phyloP scores from a whole-genome alignment of 2,329 filamentous ascomycete species.

The Exophiala calicioides region DNA sequence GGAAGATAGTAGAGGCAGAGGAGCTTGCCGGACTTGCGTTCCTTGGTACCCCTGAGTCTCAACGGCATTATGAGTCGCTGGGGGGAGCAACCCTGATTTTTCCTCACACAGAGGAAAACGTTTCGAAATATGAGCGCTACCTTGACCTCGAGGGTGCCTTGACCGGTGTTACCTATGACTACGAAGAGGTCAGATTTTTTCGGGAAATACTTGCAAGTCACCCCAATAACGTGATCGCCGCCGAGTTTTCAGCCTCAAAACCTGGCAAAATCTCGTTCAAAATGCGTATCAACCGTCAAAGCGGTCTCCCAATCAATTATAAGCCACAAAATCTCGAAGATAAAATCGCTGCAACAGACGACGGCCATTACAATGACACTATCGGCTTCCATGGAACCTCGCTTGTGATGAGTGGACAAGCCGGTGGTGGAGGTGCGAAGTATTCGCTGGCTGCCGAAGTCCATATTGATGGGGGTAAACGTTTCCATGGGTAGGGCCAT shows the following conservation, averaged over 20 bases:
- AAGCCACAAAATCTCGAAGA: too few relatives aligned
- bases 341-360: too few relatives aligned
- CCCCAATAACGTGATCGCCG: constrained; percentile 44
- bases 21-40: not conserved
- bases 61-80: constrained; percentile 51
- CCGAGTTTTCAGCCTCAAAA: constrained; percentile 34
- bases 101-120: constrained; percentile 37
- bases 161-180: constrained; percentile 41
- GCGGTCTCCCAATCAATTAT: too few relatives aligned
- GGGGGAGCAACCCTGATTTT: constrained; percentile 45
- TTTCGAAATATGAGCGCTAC: constrained; percentile 41
- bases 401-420: too few relatives aligned
- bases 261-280: constrained; percentile 36
- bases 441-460: too few relatives aligned
- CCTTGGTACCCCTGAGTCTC: constrained; percentile 3
- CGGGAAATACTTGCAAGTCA: constrained; percentile 48
- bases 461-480: too few relatives aligned
- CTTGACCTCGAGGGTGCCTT: constrained; percentile 44
- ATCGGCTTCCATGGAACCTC: too few relatives aligned
- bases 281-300: not conserved
- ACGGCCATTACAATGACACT: too few relatives aligned
- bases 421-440: too few relatives aligned
- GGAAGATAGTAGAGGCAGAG: not conserved
- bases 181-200: constrained; percentile 36
- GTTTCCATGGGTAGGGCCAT: too few relatives aligned